A percentile compares a stretch with the other conserved stretches of the same genome.
These are phyloP conservation scores for Croton laevigatus DNA, from an alignment of 441 rosid genomes.

Conservation along the genomic window DNA sequence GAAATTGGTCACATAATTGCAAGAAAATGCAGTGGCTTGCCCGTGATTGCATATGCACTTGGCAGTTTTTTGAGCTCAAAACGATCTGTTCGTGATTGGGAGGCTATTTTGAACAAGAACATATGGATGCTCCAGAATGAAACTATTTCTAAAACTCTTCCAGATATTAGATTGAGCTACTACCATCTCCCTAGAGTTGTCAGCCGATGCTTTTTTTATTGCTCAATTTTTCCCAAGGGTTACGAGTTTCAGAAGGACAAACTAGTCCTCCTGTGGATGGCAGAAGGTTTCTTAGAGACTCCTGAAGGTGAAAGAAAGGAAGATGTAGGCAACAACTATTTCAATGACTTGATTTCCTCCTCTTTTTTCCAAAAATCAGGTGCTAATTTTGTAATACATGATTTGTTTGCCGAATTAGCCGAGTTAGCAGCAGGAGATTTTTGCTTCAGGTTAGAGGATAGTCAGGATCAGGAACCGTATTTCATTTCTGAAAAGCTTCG, in stretches of 20 bases:
- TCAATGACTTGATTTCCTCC: not conserved
- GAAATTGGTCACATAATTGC: constrained; percentile 9
- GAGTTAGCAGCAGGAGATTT: not conserved
- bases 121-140: constrained; percentile 12
- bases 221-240: constrained; percentile 20
- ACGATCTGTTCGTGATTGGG: not conserved
- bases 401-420: not conserved
- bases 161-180: constrained; percentile 19
- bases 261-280: constrained; percentile 24
- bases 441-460: constrained; percentile 12
- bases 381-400: constrained; percentile 3
- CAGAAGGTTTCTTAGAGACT: constrained; percentile 1
- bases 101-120: not conserved
- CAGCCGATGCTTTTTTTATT: constrained; percentile 25
- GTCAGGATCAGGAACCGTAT: not conserved
- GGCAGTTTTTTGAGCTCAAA: constrained; percentile 20
- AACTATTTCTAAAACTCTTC: not conserved
- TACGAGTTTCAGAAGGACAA: constrained; percentile 17
- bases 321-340: constrained; percentile 8
- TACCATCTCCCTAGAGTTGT: constrained; percentile 8
- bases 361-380: not conserved
- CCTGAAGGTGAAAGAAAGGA: not conserved
- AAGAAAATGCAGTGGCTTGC: constrained; percentile 17
- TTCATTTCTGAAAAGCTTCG: not conserved
- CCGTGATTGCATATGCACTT: constrained; percentile 20